Conservation (phyloP, 192 early-diverging fungal species). For the Umbelopsis ramanniana region DNA sequence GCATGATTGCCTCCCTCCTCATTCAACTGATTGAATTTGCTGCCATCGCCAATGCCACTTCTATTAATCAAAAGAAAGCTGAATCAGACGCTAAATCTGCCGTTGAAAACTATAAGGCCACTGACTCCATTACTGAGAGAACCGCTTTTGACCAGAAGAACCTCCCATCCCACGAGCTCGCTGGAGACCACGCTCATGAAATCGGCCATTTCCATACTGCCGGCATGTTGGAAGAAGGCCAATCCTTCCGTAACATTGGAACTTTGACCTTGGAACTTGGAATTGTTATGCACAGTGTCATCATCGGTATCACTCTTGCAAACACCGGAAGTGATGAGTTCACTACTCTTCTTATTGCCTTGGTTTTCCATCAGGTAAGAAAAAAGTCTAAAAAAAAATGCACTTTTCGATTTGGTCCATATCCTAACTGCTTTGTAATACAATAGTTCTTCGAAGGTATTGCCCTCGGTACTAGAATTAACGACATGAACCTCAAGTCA, state of each 20-base stretch:
- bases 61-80: slow-evolving; percentile 1
- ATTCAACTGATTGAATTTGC: slow-evolving; percentile 35
- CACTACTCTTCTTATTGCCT: slow-evolving; percentile 63
- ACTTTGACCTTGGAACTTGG: slow-evolving; percentile 81
- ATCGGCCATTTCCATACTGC: slow-evolving; percentile 31
- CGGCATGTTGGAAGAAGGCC: slow-evolving; percentile 42
- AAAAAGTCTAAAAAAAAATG: background rate
- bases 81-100: background rate
- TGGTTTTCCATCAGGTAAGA: slow-evolving; percentile 75
- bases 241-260: slow-evolving; percentile 44
- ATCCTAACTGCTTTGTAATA: slow-evolving; percentile 56
- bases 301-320: slow-evolving; percentile 74
- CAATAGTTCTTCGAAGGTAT: slow-evolving; percentile 54
- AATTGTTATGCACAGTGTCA: slow-evolving; percentile 76
- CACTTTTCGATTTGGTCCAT: background rate
- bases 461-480: slow-evolving; percentile 51
- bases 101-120: background rate
- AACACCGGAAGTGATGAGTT: slow-evolving; percentile 60
- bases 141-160: background rate
- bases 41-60: slow-evolving; percentile 23
- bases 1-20: slow-evolving; percentile 38
- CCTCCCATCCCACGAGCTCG: slow-evolving; percentile 1
- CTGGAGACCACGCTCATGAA: background rate
- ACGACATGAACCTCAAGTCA: slow-evolving; percentile 31
- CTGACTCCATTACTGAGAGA: background rate